A percentile compares a stretch with the other conserved stretches of the same genome.
Conservation (phyloP, 2,329 filamentous ascomycete species). For the Colletotrichum sp. region DNA sequence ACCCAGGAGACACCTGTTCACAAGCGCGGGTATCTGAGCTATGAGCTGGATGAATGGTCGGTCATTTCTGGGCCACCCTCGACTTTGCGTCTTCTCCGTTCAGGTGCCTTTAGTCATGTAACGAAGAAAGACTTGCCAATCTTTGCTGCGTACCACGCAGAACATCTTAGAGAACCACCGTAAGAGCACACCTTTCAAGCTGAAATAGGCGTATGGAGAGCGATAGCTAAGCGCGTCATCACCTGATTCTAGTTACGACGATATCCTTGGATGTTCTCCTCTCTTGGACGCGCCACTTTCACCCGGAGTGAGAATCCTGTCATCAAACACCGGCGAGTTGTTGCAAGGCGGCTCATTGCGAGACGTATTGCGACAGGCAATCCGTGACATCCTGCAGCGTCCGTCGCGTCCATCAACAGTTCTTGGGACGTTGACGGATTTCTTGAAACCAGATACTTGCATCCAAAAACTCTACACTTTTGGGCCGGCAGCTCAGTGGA, state of each 20-base stretch:
- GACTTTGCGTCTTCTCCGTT: neutral
- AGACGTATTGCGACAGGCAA: neutral
- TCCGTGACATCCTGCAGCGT: neutral
- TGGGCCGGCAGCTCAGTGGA: neutral
- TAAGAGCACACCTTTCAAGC: neutral
- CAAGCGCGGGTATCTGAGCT: neutral
- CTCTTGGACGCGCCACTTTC: neutral
- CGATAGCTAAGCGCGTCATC: neutral
- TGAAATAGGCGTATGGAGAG: neutral
- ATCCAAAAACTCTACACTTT: neutral
- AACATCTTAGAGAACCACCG: neutral
- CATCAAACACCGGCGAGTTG: neutral
- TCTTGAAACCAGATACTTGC: neutral
- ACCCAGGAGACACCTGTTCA: neutral
- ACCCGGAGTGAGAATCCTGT: neutral
- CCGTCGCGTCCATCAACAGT: neutral
- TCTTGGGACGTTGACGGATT: neutral
- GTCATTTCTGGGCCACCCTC: neutral
- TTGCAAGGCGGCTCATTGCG: neutral
- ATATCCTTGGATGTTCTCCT: neutral
- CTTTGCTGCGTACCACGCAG: neutral
- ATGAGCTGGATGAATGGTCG: neutral
- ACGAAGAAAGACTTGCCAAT: neutral
- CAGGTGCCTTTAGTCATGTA: neutral
- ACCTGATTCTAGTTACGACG: neutral